Evolutionary conservation across 2,329 filamentous ascomycete species (phyloP).

Genomic region (Cordyceps farinosa): DNA sequence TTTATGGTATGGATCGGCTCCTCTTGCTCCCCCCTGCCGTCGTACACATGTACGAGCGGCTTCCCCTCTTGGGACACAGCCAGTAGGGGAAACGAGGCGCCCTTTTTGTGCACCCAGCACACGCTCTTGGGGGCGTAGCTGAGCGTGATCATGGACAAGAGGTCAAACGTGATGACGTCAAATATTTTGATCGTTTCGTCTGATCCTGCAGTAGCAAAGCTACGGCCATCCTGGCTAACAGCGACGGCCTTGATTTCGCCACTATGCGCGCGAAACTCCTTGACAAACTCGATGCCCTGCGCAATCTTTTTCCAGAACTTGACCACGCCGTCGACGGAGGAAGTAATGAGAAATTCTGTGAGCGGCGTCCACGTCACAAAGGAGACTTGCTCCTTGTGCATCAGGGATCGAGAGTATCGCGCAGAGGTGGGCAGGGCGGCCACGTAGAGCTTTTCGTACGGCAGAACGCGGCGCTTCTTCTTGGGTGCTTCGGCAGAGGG

Average conservation of each 20-base stretch:
- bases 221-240: slow-evolving; percentile 84
- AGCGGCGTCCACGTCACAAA: slow-evolving; percentile 85
- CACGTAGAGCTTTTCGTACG: slow-evolving; percentile 92
- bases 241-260: slow-evolving; percentile 81
- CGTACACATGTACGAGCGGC: slow-evolving; percentile 75
- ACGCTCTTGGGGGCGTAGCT: slow-evolving; percentile 72
- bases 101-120: slow-evolving; percentile 88
- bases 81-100: slow-evolving; percentile 81
- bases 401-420: slow-evolving; percentile 91
- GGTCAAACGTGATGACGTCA: slow-evolving; percentile 80
- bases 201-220: slow-evolving; percentile 81
- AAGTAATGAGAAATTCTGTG: slow-evolving; percentile 94
- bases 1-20: slow-evolving; percentile 73
- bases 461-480: slow-evolving; percentile 87
- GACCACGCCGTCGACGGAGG: slow-evolving; percentile 89
- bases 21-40: slow-evolving; percentile 79
- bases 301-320: slow-evolving; percentile 99
- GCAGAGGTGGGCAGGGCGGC: slow-evolving; percentile 77
- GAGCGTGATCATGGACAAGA: slow-evolving; percentile 77
- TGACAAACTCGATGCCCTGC: slow-evolving; percentile 92
- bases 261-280: slow-evolving; percentile 89
- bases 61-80: slow-evolving; percentile 76
- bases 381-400: slow-evolving; percentile 94
- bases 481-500: slow-evolving; percentile 75
- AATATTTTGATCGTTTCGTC: slow-evolving; percentile 81